Conservation (phyloP, 768 basidiomycete genomes). For the Butyriboletus loyo region DNA sequence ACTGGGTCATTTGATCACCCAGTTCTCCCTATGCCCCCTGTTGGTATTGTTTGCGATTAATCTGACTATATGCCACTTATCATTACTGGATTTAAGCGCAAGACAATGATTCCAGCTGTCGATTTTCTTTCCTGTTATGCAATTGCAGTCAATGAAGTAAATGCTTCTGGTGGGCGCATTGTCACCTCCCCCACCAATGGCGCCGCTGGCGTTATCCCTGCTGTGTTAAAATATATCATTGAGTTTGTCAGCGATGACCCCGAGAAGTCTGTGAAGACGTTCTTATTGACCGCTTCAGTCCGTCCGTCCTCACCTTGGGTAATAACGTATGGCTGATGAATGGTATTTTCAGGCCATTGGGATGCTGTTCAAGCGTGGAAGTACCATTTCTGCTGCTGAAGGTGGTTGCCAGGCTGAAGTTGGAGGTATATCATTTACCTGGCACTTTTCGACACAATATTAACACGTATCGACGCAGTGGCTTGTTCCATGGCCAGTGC, state of each 20-base stretch:
- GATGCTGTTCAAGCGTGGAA: conserved; percentile 97
- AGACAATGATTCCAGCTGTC: conserved; percentile 86
- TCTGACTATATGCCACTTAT: conserved; percentile 1
- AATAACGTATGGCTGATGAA: conserved; percentile 5
- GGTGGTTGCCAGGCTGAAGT: conserved; percentile 96
- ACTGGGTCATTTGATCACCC: conserved; percentile 79
- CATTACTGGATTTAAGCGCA: conserved; percentile 46
- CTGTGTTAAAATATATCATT: conserved; percentile 84
- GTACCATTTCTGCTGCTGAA: conserved; percentile 94
- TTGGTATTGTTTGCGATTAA: conserved; percentile 35
- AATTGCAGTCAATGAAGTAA: conserved; percentile 93
- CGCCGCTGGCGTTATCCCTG: conserved; percentile 91
- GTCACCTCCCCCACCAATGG: conserved; percentile 96
- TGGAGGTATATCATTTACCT: conserved; percentile 52
- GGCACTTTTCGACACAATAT: not conserved
- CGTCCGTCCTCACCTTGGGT: conserved; percentile 21
- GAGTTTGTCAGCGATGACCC: conserved; percentile 93
- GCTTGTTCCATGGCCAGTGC: conserved; percentile 96
- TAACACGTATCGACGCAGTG: conserved; percentile 42
- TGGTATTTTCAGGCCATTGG: conserved; percentile 63
- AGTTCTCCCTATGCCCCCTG: conserved; percentile 77
- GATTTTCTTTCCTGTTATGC: conserved; percentile 94
- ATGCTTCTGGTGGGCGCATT: conserved; percentile 88
- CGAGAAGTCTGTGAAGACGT: conserved; percentile 83
- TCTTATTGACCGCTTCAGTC: conserved; percentile 85